Conservation (phyloP, 2,329 filamentous ascomycete genomes). For the Exophiala bonariae region DNA sequence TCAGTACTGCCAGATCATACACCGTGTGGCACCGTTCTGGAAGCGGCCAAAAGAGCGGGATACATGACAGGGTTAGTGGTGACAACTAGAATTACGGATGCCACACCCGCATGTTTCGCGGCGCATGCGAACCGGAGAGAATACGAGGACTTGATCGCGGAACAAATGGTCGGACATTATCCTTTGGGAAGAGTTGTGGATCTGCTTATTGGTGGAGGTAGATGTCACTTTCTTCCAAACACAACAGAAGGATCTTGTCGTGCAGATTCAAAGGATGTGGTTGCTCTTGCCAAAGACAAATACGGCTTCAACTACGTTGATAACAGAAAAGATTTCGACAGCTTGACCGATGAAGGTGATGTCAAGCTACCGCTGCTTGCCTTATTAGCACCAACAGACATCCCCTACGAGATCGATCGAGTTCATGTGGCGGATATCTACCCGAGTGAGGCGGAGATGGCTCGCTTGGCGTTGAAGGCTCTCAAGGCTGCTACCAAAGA, state of each 20-base stretch:
- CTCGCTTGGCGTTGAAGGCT: constrained; percentile 74
- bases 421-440: constrained; percentile 75
- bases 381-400: constrained; percentile 77
- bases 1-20: constrained; percentile 80
- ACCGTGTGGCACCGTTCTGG: constrained; percentile 88
- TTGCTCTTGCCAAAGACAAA: constrained; percentile 70
- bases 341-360: constrained; percentile 61
- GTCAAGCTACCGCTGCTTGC: constrained; percentile 81
- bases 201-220: constrained; percentile 86
- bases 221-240: constrained; percentile 91
- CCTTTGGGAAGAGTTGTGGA: constrained; percentile 86
- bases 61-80: constrained; percentile 94
- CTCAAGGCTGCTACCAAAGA: constrained; percentile 78
- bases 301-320: constrained; percentile 75
- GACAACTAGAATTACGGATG: constrained; percentile 92
- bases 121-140: constrained; percentile 77
- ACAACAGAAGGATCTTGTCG: constrained; percentile 78
- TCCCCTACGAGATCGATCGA: constrained; percentile 93
- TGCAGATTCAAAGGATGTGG: constrained; percentile 72
- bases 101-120: constrained; percentile 93
- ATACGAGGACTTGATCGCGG: constrained; percentile 87
- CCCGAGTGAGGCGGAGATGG: constrained; percentile 90
- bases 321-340: constrained; percentile 72
- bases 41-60: constrained; percentile 88
- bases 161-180: constrained; percentile 87